Percentiles rank a stretch among this genome's conserved stretches.
phyloP scores from a whole-genome alignment of 202 grass and related monocot species.

The Tripidium arundinaceum region DNA sequence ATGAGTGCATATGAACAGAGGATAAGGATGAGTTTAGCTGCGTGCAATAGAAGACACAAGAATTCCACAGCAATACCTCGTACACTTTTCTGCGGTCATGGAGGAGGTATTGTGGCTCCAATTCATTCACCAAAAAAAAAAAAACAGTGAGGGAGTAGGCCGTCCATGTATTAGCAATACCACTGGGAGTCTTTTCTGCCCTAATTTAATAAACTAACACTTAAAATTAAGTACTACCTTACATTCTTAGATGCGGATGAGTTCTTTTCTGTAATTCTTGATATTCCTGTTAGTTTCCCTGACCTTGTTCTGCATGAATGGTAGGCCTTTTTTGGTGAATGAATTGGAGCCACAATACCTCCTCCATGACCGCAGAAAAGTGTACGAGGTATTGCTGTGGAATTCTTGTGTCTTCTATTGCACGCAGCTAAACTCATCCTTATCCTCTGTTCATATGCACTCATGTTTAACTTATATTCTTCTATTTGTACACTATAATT shows the following conservation, averaged over 20 bases:
- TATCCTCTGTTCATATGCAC: conserved; percentile 14
- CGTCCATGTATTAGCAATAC: neutral
- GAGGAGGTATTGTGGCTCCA: conserved; percentile 82
- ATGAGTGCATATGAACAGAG: conserved; percentile 7
- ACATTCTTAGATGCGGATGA: neutral
- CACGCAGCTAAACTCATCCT: conserved; percentile 6
- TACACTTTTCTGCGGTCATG: conserved; percentile 99
- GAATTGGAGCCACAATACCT: conserved; percentile 88
- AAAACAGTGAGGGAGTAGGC: neutral
- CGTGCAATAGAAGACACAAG: conserved; percentile 25
- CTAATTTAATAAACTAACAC: conserved; percentile 1
- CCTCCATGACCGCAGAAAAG: conserved; percentile 97
- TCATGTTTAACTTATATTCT: conserved; percentile 20
- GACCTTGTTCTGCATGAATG: conserved; percentile 26
- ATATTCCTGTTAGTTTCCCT: conserved; percentile 29
- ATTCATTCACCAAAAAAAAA: conserved; percentile 85
- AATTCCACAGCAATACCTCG: conserved; percentile 64
- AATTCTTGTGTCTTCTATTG: conserved; percentile 33
- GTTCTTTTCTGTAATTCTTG: conserved; percentile 24
- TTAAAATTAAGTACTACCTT: neutral
- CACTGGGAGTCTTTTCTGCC: neutral
- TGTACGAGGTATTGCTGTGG: conserved; percentile 76
- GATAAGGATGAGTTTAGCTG: conserved; percentile 12
- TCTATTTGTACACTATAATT: conserved; percentile 14
- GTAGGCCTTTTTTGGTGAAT: conserved; percentile 96